A percentile compares a stretch with the other conserved stretches of the same genome.
phyloP scores from a whole-genome alignment of 73 alveolate genomes.

The Tetrahymena borealis region DNA sequence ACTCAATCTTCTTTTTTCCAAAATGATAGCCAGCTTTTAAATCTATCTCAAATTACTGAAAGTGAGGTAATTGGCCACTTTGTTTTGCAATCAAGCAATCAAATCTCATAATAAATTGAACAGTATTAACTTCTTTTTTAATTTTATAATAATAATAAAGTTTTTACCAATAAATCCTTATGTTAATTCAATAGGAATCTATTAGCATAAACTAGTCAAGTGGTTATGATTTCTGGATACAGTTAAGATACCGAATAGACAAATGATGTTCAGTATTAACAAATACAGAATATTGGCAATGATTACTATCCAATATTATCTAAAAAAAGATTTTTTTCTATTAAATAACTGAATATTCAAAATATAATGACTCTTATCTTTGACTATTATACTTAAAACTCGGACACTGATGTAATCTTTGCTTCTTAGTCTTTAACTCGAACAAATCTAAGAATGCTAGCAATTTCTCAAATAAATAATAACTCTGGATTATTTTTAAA shows the following conservation, averaged over 20 bases:
- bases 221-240: not conserved
- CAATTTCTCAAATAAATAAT: not conserved
- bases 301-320: not conserved
- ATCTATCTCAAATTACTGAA: not conserved
- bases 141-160: not conserved
- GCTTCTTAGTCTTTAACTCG: not conserved
- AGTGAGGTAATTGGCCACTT: not conserved
- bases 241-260: not conserved
- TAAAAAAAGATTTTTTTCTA: not conserved
- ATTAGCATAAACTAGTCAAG: not conserved
- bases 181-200: not conserved
- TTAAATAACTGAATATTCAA: not conserved
- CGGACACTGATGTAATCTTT: not conserved
- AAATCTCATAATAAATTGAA: not conserved
- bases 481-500: not conserved
- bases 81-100: not conserved
- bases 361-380: not conserved
- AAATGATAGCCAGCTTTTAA: not conserved
- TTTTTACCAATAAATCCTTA: not conserved
- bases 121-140: too few species aligned
- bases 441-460: not conserved
- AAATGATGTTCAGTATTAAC: not conserved
- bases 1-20: not conserved
- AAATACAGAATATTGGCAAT: not conserved
- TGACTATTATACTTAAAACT: not conserved